phyloP scores from a whole-genome alignment of 1,139 yeast genomes.

The Suhomyces terraborum region DNA sequence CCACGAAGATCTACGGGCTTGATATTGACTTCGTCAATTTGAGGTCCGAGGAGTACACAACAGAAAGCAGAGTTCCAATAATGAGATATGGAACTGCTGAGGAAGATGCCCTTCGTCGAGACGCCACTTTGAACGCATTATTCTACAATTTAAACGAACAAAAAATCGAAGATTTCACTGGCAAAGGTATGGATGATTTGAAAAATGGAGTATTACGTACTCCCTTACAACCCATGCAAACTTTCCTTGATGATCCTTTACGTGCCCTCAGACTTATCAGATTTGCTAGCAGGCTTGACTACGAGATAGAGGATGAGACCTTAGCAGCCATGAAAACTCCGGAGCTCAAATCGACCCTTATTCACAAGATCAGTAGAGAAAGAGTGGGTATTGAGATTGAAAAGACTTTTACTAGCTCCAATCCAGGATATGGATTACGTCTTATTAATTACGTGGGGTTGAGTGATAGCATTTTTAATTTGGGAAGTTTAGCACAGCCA shows the following conservation, averaged over 20 bases:
- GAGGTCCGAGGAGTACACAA: constrained; percentile 82
- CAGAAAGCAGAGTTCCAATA: constrained; percentile 78
- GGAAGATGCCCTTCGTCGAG: constrained; percentile 90
- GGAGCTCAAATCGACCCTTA: constrained; percentile 59
- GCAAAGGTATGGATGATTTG: constrained; percentile 71
- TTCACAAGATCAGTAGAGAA: constrained; percentile 81
- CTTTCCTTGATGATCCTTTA: constrained; percentile 91
- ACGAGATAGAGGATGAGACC: constrained; percentile 61
- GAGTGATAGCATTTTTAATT: constrained; percentile 58
- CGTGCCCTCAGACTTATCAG: constrained; percentile 82
- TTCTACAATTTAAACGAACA: constrained; percentile 76
- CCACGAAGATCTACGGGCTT: constrained; percentile 76
- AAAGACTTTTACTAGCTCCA: constrained; percentile 65
- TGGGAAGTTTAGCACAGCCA: constrained; percentile 31
- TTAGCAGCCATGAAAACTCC: constrained; percentile 64
- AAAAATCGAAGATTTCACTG: constrained; percentile 82
- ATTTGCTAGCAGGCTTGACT: constrained; percentile 80
- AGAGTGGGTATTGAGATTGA: constrained; percentile 85
- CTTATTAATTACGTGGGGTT: constrained; percentile 58
- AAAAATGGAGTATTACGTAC: constrained; percentile 73
- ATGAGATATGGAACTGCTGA: constrained; percentile 82
- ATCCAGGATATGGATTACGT: constrained; percentile 66
- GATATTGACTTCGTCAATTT: constrained; percentile 93
- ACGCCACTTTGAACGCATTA: constrained; percentile 90
- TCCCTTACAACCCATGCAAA: constrained; percentile 79